Percentiles rank a stretch among this genome's conserved stretches.
phyloP scores from a whole-genome alignment of 2,329 filamentous ascomycete genomes.

The Ophiostoma sp. region DNA sequence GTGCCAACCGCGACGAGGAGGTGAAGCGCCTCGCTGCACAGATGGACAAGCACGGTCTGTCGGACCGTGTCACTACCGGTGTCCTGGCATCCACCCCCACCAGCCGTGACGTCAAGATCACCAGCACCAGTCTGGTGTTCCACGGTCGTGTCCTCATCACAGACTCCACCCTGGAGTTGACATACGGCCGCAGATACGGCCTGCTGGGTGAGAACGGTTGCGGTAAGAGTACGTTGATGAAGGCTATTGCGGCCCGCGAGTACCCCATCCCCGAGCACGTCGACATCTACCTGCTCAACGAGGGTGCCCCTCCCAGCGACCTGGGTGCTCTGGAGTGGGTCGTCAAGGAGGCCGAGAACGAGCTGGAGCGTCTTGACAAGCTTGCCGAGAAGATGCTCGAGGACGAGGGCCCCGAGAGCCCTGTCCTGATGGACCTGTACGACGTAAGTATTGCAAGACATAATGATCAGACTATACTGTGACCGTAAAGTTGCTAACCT shows the following conservation, averaged over 20 bases:
- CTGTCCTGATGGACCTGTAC: slow-evolving; percentile 87
- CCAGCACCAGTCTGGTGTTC: slow-evolving; percentile 87
- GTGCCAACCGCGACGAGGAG: slow-evolving; percentile 67
- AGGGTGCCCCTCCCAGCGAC: slow-evolving; percentile 85
- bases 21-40: slow-evolving; percentile 85
- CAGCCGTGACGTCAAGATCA: slow-evolving; percentile 96
- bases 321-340: slow-evolving; percentile 96
- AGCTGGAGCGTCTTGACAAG: slow-evolving; percentile 84
- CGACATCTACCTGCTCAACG: slow-evolving; percentile 97
- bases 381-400: slow-evolving; percentile 87
- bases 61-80: slow-evolving; percentile 96
- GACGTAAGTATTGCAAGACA: slow-evolving; percentile 58
- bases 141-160: slow-evolving; percentile 95
- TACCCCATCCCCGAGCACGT: slow-evolving; percentile 93
- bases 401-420: slow-evolving; percentile 84
- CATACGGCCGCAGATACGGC: slow-evolving; percentile 87
- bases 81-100: slow-evolving; percentile 78
- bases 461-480: no score
- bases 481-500: no score
- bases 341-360: slow-evolving; percentile 85
- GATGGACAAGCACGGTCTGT: slow-evolving; percentile 93
- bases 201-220: slow-evolving; percentile 98
- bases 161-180: slow-evolving; percentile 88
- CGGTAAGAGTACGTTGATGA: slow-evolving; percentile 96
- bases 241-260: slow-evolving; percentile 88